Base-by-base conservation (phyloP, 2,329 filamentous ascomycete species). In the Sarocladiaceae sp. region DNA sequence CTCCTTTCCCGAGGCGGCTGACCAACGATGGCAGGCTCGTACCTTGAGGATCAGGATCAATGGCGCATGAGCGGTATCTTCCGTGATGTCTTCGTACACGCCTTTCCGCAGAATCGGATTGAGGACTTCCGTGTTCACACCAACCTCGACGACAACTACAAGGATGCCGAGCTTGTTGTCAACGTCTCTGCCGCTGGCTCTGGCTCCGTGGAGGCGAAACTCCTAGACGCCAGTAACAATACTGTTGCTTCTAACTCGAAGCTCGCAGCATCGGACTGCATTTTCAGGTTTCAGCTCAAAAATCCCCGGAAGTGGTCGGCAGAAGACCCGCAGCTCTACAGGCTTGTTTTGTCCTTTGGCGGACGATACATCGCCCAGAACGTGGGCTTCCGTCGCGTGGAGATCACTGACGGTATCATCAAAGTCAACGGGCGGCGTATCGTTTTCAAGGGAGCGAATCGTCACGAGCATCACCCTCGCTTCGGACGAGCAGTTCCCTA, bases 21-120 rank as follows among this genome's bases (percentile, higher is more conserved):
- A 29, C 26, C 26, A 29, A 29, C 26, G 26, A 29, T 13, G 26
- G 26, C 26, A 29, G 26, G 82, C 3, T 81, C 75, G 16, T 87
- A 87, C 49, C 76, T 87, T 26, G 83, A 88, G 54, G 82, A 86
- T 48, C 81, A 76, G 50, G 80, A 85, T 53, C 78, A 85, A 59
- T 85, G 82, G 80, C 81, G 80, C 75, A 60, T 84, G 4, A 78
- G 72, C 43, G 71, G 75, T 18, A 87, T 86, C 48, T 87, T 87
- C 53, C 70, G 83, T 32, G 81, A 87, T 48, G 82, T 88, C 0
- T 77, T 74, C 47, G 63, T 88, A 9, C 65, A 84, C 21, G 74
- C 74, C 0, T 85, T 85, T 46, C 74, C 79, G 0, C 58, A 65
- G n/a, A 55, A 62, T 23, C 62, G 71, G 39, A 70, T 80, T 27